These are phyloP conservation scores for Plasmodium gallinaceum DNA, from an alignment of 169 alveolate species.

Conservation along the genomic window DNA sequence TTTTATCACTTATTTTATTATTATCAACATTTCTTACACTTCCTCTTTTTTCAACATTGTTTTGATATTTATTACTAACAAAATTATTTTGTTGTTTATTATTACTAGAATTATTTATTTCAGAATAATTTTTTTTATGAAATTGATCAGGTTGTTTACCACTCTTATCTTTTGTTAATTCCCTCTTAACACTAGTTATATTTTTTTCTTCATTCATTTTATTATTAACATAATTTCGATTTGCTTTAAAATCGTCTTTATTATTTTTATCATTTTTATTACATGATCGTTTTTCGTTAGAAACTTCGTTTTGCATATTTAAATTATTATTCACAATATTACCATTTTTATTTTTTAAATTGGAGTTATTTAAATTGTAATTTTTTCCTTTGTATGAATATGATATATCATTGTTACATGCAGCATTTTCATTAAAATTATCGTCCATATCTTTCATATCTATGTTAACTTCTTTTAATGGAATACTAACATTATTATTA, in stretches of 20 bases:
- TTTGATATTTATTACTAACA: constrained; percentile 12
- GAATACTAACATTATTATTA: background rate
- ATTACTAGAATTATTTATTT: constrained; percentile 1
- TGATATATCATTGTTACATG: background rate
- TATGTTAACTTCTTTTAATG: background rate
- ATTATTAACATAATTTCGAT: constrained; percentile 16
- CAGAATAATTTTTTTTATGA: constrained; percentile 24
- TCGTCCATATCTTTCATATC: background rate
- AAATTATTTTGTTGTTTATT: constrained; percentile 19
- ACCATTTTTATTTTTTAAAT: background rate
- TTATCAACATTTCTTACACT: constrained; percentile 14
- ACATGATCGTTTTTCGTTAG: constrained; percentile 12
- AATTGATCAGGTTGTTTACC: constrained; percentile 7
- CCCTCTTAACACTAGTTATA: background rate
- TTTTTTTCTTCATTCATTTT: constrained; percentile 42
- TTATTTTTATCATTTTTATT: constrained; percentile 15
- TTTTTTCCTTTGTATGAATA: constrained; percentile 9
- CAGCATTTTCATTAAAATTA: background rate
- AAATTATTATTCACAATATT: background rate
- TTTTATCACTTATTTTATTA: constrained; percentile 24
- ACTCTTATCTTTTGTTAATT: constrained; percentile 25
- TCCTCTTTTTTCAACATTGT: constrained; percentile 12
- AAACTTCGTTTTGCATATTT: background rate
- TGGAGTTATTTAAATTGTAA: constrained; percentile 7
- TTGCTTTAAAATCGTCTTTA: constrained; percentile 40